Conservation (phyloP, 1,284 basidiomycete species). For the Fomitopsis schrenkii region DNA sequence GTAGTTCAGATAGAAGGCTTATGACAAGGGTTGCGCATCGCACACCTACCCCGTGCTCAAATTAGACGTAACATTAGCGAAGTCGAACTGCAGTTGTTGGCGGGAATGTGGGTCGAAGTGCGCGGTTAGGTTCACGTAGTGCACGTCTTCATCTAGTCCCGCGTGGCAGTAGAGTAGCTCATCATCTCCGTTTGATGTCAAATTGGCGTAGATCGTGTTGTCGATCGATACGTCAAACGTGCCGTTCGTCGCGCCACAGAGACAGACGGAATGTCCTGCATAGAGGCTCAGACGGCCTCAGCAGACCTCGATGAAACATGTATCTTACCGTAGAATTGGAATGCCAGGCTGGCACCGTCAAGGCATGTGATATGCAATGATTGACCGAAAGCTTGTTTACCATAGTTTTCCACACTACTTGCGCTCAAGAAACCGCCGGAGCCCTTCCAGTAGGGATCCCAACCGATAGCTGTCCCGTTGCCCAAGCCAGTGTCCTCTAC, state of each 20-base stretch:
- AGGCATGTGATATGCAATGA: constrained; percentile 23
- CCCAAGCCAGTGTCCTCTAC: constrained; percentile 15
- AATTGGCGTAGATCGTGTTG: constrained; percentile 8
- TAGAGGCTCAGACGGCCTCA: background rate
- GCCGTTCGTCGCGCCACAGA: constrained; percentile 8
- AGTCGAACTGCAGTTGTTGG: constrained; percentile 18
- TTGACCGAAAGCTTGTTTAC: constrained; percentile 12
- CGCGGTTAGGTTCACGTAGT: constrained; percentile 21
- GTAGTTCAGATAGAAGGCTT: background rate
- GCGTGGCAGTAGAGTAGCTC: constrained; percentile 11
- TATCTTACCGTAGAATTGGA: constrained; percentile 24
- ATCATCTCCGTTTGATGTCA: background rate
- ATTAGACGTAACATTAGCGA: constrained; percentile 13
- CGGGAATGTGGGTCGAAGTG: constrained; percentile 2
- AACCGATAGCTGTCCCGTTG: constrained; percentile 16
- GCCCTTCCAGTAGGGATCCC: constrained; percentile 25
- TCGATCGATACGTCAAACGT: constrained; percentile 29
- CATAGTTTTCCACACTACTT: constrained; percentile 1
- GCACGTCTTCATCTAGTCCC: constrained; percentile 6
- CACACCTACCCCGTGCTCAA: constrained; percentile 11
- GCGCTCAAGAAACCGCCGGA: constrained; percentile 17
- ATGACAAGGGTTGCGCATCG: background rate
- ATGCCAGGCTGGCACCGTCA: constrained; percentile 19
- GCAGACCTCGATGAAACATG: background rate
- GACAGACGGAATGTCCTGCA: constrained; percentile 2